Base-by-base conservation (phyloP, 306 rosid genomes). In the Benincasa hispida region DNA sequence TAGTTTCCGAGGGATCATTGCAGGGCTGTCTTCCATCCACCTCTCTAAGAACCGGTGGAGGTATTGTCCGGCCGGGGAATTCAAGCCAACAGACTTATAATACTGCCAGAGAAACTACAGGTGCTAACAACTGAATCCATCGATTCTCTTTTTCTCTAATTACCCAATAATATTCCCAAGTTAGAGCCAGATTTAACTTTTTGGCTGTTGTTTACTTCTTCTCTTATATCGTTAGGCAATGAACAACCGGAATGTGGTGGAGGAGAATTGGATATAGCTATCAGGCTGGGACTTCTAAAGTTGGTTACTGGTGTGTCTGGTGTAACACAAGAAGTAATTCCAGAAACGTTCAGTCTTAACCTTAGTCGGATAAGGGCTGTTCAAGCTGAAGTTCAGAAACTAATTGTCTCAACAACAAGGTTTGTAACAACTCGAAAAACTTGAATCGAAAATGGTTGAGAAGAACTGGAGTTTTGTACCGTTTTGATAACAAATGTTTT, bases 351-450 rank as follows among this genome's bases (percentile, higher is more conserved):
- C 39, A 83, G 67, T 76, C 91, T 90, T 10, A 94, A 92, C 83
- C 88, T 87, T 75, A 57, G 80, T 14, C 87, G 97, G 86, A 84
- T 94, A 81, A 94, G 97, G 87, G 86, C 86, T 65, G 86, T 90
- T 79, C 99, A 94, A 85, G 89, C 96, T 82, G 91, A 88, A 86
- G 62, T 90, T 73, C 99, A 94, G 82, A 91, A 91, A 87, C 87
- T 94, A 70, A 83, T 91, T 68, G 99, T 90, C 68, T 85, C 86
- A 39, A 80, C 91, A 42, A 80, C 91, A 0, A 92, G 99, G 99
- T 93, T 3, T 28, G 3, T 3, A 32, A 32, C 19, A n/a, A 11
- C 57, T 70, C 4, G 55, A 42, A 70, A 42, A 32, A 32, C 59
- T 27, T 25, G 45, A 28, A 74, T 32, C 0, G 5, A 30, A n/a